Percentiles rank a stretch among this genome's conserved stretches.
These are phyloP conservation scores for Starmerella etchellsii DNA, from an alignment of 805 yeast species.

Conservation along the genomic window DNA sequence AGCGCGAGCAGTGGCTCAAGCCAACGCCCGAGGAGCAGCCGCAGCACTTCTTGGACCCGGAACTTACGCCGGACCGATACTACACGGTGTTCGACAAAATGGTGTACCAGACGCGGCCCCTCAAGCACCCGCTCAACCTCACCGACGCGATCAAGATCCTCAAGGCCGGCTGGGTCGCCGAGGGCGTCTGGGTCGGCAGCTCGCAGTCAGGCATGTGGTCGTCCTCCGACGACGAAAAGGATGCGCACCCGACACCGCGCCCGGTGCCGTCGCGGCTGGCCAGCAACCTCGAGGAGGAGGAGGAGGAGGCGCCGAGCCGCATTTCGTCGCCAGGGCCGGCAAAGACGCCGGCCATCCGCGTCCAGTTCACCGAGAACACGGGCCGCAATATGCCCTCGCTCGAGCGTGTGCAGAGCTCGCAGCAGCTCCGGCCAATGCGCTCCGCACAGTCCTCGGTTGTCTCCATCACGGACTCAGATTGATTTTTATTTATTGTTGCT, in stretches of 20 bases:
- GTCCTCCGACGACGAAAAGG: slow-evolving; percentile 13
- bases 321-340: neutral
- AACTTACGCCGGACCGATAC: slow-evolving; percentile 25
- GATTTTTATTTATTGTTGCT: too few species aligned
- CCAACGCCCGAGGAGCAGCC: slow-evolving; percentile 20
- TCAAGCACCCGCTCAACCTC: slow-evolving; percentile 61
- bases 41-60: slow-evolving; percentile 19
- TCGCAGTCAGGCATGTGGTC: slow-evolving; percentile 21
- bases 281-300: too few species aligned
- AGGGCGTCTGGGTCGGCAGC: slow-evolving; percentile 48
- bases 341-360: slow-evolving; percentile 6
- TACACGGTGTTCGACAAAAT: slow-evolving; percentile 49
- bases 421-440: slow-evolving; percentile 18
- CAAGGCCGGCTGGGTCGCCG: slow-evolving; percentile 74
- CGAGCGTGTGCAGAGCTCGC: slow-evolving; percentile 16
- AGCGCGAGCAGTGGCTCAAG: slow-evolving; percentile 53
- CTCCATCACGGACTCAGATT: slow-evolving; percentile 22
- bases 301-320: neutral
- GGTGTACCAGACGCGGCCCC: slow-evolving; percentile 53
- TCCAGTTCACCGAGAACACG: slow-evolving; percentile 13
- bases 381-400: slow-evolving; percentile 17
- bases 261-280: neutral
- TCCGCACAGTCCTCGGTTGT: slow-evolving; percentile 20
- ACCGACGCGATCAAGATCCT: slow-evolving; percentile 58
- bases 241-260: neutral